A percentile compares a stretch with the other conserved stretches of the same genome.
Conservation (phyloP, 345 rosid species). For the Camelina sativa region DNA sequence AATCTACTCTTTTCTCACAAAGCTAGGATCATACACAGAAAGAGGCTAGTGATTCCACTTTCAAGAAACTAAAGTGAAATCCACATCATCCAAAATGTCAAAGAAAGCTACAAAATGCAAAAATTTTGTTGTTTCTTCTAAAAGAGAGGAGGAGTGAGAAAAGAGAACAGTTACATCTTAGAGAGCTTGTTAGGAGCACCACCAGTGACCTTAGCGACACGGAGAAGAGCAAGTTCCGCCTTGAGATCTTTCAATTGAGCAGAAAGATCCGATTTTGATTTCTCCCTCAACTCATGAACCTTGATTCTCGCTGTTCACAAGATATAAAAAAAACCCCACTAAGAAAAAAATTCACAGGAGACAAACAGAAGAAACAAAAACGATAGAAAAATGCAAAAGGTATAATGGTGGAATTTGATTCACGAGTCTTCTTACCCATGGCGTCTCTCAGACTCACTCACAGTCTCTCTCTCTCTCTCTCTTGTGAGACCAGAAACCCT, state of each 20-base stretch:
- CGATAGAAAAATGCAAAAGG: not conserved
- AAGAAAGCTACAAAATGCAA: not conserved
- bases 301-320: slow-evolving; percentile 53
- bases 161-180: slow-evolving; percentile 50
- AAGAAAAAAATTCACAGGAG: not conserved
- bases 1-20: too few relatives aligned
- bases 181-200: slow-evolving; percentile 71
- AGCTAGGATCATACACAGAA: not conserved
- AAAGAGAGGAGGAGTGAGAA: not conserved
- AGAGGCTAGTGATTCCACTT: not conserved
- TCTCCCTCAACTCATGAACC: slow-evolving; percentile 63
- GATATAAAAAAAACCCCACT: not conserved
- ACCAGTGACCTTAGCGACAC: slow-evolving; percentile 71
- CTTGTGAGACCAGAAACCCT: not conserved
- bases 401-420: not conserved
- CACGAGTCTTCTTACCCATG: not conserved
- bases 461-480: too few relatives aligned
- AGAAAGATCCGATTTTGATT: slow-evolving; percentile 52
- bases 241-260: slow-evolving; percentile 56
- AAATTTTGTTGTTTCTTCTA: not conserved
- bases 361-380: not conserved
- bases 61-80: not conserved
- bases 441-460: not conserved
- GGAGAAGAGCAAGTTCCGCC: slow-evolving; percentile 65
- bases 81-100: not conserved